Evolutionary conservation across 352 stramenopile species (phyloP).

Genomic region (Phytopythium kandeliae): DNA sequence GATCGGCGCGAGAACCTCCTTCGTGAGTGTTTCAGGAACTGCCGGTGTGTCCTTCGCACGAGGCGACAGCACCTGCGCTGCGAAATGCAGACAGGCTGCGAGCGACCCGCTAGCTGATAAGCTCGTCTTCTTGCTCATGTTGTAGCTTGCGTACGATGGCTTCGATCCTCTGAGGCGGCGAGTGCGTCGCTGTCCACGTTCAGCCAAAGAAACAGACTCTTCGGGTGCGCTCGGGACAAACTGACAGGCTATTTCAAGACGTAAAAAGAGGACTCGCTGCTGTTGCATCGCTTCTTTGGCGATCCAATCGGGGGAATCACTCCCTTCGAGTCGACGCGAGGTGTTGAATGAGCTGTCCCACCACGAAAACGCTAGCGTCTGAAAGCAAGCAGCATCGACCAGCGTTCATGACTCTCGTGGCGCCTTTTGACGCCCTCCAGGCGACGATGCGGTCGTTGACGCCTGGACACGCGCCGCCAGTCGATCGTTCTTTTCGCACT

Average conservation of each 20-base stretch:
- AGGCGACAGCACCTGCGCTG: slow-evolving; percentile 22
- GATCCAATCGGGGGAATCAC: not conserved
- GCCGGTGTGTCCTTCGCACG: slow-evolving; percentile 3
- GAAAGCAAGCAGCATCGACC: no score
- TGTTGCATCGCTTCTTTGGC: slow-evolving; percentile 1
- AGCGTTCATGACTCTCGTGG: not conserved
- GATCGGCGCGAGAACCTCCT: slow-evolving; percentile 35
- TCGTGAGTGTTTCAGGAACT: slow-evolving; percentile 32
- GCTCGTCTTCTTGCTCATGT: slow-evolving; percentile 21
- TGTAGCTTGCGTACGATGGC: no score
- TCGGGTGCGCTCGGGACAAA: not conserved
- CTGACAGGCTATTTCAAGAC: not conserved
- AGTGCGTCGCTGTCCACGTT: not conserved
- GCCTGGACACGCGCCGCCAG: slow-evolving; percentile 20
- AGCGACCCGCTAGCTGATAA: slow-evolving; percentile 24
- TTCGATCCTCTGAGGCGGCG: no score
- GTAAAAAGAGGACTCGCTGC: not conserved
- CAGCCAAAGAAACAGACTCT: not conserved
- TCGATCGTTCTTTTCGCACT: slow-evolving; percentile 85
- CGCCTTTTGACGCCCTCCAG: not conserved
- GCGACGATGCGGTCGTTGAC: not conserved
- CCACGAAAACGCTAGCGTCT: no score
- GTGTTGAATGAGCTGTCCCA: not conserved
- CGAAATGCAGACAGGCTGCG: slow-evolving; percentile 40
- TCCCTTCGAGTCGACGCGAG: not conserved